Base-by-base conservation (phyloP, 768 basidiomycete genomes). In the Myochromella boudieri region DNA sequence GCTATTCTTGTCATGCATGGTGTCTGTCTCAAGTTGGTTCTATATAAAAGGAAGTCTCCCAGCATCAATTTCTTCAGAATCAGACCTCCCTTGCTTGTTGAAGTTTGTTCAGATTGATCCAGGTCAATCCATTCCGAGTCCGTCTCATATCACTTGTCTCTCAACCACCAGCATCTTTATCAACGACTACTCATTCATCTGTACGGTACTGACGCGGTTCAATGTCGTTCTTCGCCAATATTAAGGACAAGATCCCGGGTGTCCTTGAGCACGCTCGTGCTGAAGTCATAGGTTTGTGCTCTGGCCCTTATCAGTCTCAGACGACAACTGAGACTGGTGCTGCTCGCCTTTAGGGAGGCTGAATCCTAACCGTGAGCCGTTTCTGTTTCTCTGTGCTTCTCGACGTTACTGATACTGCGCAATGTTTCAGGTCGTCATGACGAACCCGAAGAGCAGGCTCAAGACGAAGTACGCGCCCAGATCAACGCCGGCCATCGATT, bases 401-500 rank as follows among this genome's bases (percentile, higher is more conserved):
- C n/a, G n/a, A n/a, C n/a, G n/a, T n/a, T n/a, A n/a, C n/a, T n/a
- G n/a, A n/a, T n/a, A n/a, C n/a, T n/a, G n/a, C n/a, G n/a, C n/a
- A n/a, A n/a, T n/a, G n/a, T n/a, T n/a, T 7, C 24, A 76, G 76
- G 80, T 39, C 82, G 89, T 28, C 91, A 93, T 60, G 87, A 93
- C 57, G 80, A 80, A 39, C 82, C 84, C 0, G 70, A 84, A 46
- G 94, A 92, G 64, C 82, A 79, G 51, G 72, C 66, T 8, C 70
- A 80, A 50, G 94, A 97, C 60, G 69, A 78, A 54, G 70, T 89
- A 53, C 75, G 93, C 18, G 78, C 80, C 1, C 74, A 81, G 61
- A 97, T 97, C 60, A 82, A 84, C 45, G 77, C 77, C 0, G 66
- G 72, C 10, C 97, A 99, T 69, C 81, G 95, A 22, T 98, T 91